Conservation (phyloP, 352 stramenopile genomes). For the Peronospora belbahrii region DNA sequence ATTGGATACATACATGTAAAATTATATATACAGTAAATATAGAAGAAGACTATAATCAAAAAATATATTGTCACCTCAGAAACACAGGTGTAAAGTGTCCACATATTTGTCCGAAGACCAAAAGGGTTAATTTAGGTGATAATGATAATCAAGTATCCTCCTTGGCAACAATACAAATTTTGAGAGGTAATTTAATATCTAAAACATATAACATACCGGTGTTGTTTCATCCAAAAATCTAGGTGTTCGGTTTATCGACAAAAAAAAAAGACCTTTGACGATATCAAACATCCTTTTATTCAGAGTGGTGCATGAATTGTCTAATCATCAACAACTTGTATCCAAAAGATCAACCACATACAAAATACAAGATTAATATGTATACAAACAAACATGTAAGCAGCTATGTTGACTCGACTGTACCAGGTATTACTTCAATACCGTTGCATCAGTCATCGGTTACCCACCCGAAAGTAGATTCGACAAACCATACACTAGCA, state of each 20-base stretch:
- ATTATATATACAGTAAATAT: neutral
- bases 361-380: slow-evolving; percentile 16
- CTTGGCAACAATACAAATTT: slow-evolving; percentile 30
- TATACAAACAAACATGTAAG: slow-evolving; percentile 37
- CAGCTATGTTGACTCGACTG: slow-evolving; percentile 79
- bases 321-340: slow-evolving; percentile 69
- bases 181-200: slow-evolving; percentile 6
- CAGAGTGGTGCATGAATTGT: slow-evolving; percentile 87
- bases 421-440: slow-evolving; percentile 18
- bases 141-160: slow-evolving; percentile 59
- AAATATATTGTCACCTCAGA: slow-evolving; percentile 61
- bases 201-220: slow-evolving; percentile 3
- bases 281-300: slow-evolving; percentile 28
- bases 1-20: slow-evolving; percentile 17
- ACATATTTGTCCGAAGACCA: slow-evolving; percentile 75
- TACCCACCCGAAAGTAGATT: slow-evolving; percentile 18
- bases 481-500: slow-evolving; percentile 1
- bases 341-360: slow-evolving; percentile 1
- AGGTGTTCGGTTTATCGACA: slow-evolving; percentile 70
- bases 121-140: slow-evolving; percentile 77
- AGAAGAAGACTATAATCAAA: neutral
- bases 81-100: slow-evolving; percentile 85
- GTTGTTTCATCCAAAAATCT: slow-evolving; percentile 63
- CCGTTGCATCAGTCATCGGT: neutral
- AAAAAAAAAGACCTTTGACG: slow-evolving; percentile 20